Evolutionary conservation across 345 rosid species (phyloP).

Genomic region (Physaria fendleri): DNA sequence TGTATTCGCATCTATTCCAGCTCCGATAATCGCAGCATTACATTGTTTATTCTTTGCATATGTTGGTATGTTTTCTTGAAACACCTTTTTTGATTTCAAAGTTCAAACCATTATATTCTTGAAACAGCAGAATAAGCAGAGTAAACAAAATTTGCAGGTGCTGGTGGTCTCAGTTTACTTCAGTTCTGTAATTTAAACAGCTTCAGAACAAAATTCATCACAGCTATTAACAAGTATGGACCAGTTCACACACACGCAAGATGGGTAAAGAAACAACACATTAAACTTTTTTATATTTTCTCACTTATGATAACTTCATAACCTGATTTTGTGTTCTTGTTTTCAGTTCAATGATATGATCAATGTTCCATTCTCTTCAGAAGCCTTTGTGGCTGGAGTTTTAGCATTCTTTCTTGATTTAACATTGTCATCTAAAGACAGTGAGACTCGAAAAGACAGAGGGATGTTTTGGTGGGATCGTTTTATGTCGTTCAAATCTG

Average conservation of each 20-base stretch:
- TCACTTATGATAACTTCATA: background rate
- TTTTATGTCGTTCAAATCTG: constrained; percentile 76
- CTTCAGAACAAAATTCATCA: constrained; percentile 65
- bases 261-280: constrained; percentile 46
- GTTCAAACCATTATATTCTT: background rate
- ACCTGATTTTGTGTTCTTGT: background rate
- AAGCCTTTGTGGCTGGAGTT: constrained; percentile 76
- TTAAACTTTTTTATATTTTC: background rate
- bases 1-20: constrained; percentile 78
- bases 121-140: background rate
- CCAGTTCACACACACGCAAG: constrained; percentile 58
- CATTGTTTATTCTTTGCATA: constrained; percentile 79
- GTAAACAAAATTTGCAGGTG: constrained; percentile 36
- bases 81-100: background rate
- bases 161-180: constrained; percentile 69
- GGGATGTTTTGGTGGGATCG: constrained; percentile 93
- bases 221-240: constrained; percentile 40
- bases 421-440: constrained; percentile 57
- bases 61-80: constrained; percentile 50
- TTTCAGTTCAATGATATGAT: constrained; percentile 93
- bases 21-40: constrained; percentile 66
- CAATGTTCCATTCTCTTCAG: constrained; percentile 86
- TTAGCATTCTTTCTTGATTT: constrained; percentile 64
- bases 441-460: constrained; percentile 55
- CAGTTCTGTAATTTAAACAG: constrained; percentile 91